Conservation (phyloP, 441 rosid genomes). For the Arabidopsis hybrid region DNA sequence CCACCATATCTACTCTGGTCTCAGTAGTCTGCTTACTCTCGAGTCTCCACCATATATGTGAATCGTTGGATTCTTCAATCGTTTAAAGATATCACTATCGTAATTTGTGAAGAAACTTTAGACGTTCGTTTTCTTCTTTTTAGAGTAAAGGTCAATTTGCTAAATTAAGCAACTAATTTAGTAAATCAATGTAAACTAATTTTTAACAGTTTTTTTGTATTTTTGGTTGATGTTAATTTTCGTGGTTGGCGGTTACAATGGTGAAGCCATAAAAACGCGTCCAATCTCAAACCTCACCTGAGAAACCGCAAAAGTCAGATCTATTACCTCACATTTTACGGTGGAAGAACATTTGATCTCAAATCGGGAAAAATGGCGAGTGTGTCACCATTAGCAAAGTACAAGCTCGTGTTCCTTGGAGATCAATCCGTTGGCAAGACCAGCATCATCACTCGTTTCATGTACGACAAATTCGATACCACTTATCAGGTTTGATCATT, state of each 20-base stretch:
- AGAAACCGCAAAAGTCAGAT: conserved; percentile 32
- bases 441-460: conserved; percentile 82
- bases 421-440: conserved; percentile 84
- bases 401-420: conserved; percentile 78
- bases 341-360: conserved; percentile 21
- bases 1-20: background rate
- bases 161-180: background rate
- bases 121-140: conserved; percentile 7
- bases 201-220: background rate
- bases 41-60: conserved; percentile 8
- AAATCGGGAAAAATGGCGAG: conserved; percentile 53
- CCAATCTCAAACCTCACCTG: conserved; percentile 28
- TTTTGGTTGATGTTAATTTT: background rate
- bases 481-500: conserved; percentile 61
- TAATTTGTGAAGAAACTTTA: conserved; percentile 3
- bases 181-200: background rate
- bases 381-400: conserved; percentile 73
- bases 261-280: conserved; percentile 21
- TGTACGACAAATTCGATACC: conserved; percentile 82
- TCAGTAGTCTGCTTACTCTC: background rate
- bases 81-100: background rate
- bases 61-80: background rate
- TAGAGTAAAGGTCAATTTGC: conserved; percentile 8
- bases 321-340: conserved; percentile 18
- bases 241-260: conserved; percentile 36